Percentiles rank a stretch among this genome's conserved stretches.
Evolutionary conservation across 805 yeast species (phyloP).

Genomic region (Clavispora phyllophila): DNA sequence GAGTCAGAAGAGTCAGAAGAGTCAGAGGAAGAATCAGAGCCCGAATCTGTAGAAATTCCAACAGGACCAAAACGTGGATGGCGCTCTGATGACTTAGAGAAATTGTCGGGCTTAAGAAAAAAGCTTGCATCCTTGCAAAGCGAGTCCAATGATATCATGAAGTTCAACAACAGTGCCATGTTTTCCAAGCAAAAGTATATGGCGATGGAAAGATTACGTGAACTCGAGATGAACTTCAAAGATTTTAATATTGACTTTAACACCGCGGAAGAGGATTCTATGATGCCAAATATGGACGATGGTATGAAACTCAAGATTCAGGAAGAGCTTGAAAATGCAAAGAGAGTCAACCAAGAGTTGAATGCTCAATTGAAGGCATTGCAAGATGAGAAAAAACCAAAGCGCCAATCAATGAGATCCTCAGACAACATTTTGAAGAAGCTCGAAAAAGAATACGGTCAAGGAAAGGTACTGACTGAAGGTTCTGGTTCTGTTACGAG

Average conservation of each 20-base stretch:
- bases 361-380: slow-evolving; percentile 32
- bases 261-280: slow-evolving; percentile 13
- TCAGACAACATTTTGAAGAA: slow-evolving; percentile 17
- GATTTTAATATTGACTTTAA: slow-evolving; percentile 58
- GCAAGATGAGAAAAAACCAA: slow-evolving; percentile 2
- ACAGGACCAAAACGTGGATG: slow-evolving; percentile 37
- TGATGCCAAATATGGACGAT: slow-evolving; percentile 23
- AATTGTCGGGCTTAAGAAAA: slow-evolving; percentile 50
- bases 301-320: slow-evolving; percentile 32
- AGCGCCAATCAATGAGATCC: slow-evolving; percentile 9
- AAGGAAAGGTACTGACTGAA: slow-evolving; percentile 34
- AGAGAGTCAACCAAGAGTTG: slow-evolving; percentile 34
- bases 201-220: slow-evolving; percentile 68
- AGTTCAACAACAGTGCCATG: slow-evolving; percentile 56
- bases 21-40: slow-evolving; percentile 12
- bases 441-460: slow-evolving; percentile 42
- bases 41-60: slow-evolving; percentile 7
- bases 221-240: slow-evolving; percentile 61
- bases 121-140: slow-evolving; percentile 59
- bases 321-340: slow-evolving; percentile 40
- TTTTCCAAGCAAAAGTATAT: slow-evolving; percentile 55
- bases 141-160: slow-evolving; percentile 73
- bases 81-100: slow-evolving; percentile 48
- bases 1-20: slow-evolving; percentile 7
- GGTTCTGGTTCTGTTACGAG: slow-evolving; percentile 7